These are phyloP conservation scores for Calonectria ilicicola DNA, from an alignment of 2,329 filamentous ascomycete genomes.

Conservation along the genomic window DNA sequence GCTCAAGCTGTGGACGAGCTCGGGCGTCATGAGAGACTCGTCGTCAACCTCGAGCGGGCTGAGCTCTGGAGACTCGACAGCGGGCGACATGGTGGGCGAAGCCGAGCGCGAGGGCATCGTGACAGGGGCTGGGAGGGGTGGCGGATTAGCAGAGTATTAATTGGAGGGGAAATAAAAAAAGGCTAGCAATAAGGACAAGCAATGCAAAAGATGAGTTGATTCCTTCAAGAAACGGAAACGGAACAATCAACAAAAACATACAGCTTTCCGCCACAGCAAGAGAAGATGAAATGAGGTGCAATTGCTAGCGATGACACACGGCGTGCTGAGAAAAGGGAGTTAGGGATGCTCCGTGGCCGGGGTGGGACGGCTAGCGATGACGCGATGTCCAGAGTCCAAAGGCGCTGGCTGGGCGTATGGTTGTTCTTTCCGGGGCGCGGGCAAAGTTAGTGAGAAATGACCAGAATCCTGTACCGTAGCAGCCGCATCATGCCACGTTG, in stretches of 20 bases:
- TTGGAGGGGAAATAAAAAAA: background rate
- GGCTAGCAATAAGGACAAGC: background rate
- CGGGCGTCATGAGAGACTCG: constrained; percentile 57
- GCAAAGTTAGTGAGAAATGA: constrained; percentile 10
- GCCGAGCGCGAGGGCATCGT: constrained; percentile 39
- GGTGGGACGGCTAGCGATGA: constrained; percentile 21
- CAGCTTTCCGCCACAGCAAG: background rate
- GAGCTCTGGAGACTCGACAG: constrained; percentile 37
- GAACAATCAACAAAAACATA: constrained; percentile 7
- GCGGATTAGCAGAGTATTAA: background rate
- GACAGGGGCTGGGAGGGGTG: constrained; percentile 25
- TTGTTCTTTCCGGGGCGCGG: background rate
- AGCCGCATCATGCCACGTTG: constrained; percentile 30
- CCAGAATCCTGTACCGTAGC: background rate
- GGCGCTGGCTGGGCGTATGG: background rate
- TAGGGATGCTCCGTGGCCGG: constrained; percentile 11
- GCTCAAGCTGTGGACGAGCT: constrained; percentile 78
- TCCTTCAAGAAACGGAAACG: background rate
- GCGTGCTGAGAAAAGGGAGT: constrained; percentile 16
- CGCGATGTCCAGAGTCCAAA: constrained; percentile 16
- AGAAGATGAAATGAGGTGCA: background rate
- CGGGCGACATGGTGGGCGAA: constrained; percentile 38
- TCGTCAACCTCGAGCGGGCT: constrained; percentile 40
- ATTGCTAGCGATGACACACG: constrained; percentile 27
- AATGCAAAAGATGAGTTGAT: background rate